A percentile compares a stretch with the other conserved stretches of the same genome.
phyloP scores from a whole-genome alignment of 2,329 filamentous ascomycete species.

The Escovopsis weberi region DNA sequence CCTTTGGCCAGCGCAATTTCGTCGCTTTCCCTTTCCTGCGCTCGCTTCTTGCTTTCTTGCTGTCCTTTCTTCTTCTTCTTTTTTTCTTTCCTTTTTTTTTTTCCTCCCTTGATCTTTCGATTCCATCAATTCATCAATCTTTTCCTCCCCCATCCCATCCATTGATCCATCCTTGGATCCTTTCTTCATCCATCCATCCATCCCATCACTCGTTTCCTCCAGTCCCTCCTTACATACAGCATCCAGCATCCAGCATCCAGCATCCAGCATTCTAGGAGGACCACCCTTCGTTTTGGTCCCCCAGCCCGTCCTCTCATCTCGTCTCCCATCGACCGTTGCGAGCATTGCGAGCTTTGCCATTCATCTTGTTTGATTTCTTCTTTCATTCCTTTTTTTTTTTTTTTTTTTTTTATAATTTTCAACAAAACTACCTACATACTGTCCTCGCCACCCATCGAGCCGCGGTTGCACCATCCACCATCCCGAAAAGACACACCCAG shows the following conservation, averaged over 20 bases:
- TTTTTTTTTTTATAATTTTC: neutral
- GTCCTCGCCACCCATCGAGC: neutral
- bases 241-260: too few species aligned
- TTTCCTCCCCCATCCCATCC: too few species aligned
- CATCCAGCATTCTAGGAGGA: neutral
- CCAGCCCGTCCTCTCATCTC: neutral
- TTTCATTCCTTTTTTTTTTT: neutral
- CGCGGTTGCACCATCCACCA: neutral
- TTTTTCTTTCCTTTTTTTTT: neutral
- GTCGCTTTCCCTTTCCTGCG: constrained; percentile 4
- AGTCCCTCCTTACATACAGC: too few species aligned
- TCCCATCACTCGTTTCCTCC: too few species aligned
- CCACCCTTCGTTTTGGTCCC: too few species aligned
- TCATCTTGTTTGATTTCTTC: neutral
- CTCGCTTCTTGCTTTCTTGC: too few species aligned
- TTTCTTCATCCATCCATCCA: too few species aligned
- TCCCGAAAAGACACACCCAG: too few species aligned
- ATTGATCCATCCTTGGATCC: too few species aligned
- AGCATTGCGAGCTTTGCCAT: too few species aligned
- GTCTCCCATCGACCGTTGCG: too few species aligned
- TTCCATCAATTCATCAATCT: constrained; percentile 1
- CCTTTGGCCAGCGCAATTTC: neutral
- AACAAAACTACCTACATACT: too few species aligned
- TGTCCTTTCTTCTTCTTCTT: constrained; percentile 11
- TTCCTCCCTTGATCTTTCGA: constrained; percentile 4